phyloP scores from a whole-genome alignment of 305 asterid genomes.

The Fraxinus xanthoxyloides region DNA sequence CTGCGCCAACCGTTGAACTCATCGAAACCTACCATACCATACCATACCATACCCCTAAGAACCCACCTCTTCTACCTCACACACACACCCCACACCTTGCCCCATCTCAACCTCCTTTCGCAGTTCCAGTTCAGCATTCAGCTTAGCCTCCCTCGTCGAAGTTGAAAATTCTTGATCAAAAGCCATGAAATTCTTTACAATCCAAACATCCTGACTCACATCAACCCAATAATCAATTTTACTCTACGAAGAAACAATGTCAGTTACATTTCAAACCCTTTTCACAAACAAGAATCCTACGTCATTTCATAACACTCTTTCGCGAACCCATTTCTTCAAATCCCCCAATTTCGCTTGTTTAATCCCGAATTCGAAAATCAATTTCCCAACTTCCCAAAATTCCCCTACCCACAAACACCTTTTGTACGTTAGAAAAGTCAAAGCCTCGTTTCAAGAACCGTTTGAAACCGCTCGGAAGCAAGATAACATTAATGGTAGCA shows the following conservation, averaged over 20 bases:
- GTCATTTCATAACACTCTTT: conserved; percentile 1
- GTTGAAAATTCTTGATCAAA: neutral
- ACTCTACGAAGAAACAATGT: conserved; percentile 22
- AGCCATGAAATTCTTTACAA: conserved; percentile 3
- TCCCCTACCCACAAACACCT: conserved; percentile 8
- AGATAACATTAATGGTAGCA: conserved; percentile 13
- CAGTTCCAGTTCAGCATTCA: neutral
- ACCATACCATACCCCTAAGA: neutral
- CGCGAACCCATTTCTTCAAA: conserved; percentile 24
- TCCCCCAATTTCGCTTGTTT: conserved; percentile 18
- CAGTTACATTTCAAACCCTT: conserved; percentile 31
- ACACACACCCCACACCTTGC: neutral
- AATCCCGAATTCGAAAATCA: conserved; percentile 29
- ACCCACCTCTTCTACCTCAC: neutral
- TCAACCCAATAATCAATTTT: neutral
- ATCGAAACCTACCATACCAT: neutral
- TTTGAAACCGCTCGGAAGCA: conserved; percentile 26
- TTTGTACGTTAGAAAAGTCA: conserved; percentile 26
- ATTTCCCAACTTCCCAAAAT: conserved; percentile 18
- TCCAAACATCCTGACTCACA: neutral
- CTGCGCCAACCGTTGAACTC: conserved; percentile 24
- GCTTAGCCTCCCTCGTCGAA: neutral
- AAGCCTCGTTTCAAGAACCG: conserved; percentile 31
- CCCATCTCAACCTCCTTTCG: neutral
- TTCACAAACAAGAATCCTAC: conserved; percentile 25